Base-by-base conservation (phyloP, 106 monocot genomes). In the Dendrobium nobile region DNA sequence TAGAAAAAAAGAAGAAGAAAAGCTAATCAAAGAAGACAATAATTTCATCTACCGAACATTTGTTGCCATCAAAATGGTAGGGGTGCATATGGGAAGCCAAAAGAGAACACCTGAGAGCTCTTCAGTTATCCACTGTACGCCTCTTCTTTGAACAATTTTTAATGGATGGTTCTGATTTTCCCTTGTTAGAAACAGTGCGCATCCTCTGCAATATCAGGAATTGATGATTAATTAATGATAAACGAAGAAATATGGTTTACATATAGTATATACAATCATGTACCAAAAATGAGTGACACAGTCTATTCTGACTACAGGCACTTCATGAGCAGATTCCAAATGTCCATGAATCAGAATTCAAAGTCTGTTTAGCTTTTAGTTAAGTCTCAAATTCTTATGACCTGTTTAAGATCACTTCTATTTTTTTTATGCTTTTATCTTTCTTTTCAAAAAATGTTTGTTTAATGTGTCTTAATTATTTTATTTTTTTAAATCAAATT, bases 121-220 rank as follows among this genome's bases (percentile, higher is more conserved):
- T 61, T 61, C 61, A 61, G 61, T 1, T 22, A 61, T 61, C 61
- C 61, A 22, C 22, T 19, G 31, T 41, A 20, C 74, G 74, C 20
- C 74, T 74, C 74, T 74, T 74, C 74, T 74, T 74, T 42, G 74
- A 9, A 20, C 19, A 18, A 19, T n/a, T 74, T 74, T 43, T 18
- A 41, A 43, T n/a, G 42, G 74, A 43, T 9, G 42, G 19, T 43
- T 74, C 42, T 16, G 33, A 33, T 43, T 74, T 74, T 9, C 42
- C 43, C 41, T 43, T 43, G 20, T 74, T 74, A 0, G 74, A 43
- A 5, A 2, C 20, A 74, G 19, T 43, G 74, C 19, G 42, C 74
- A 74, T 43, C 74, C 74, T 74, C 74, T 74, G 74, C 42, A 20
- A 19, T 2, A 27, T 26, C 5, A 31, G 70, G 37, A 9, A 3